Base-by-base conservation (phyloP, 1,284 basidiomycete species). In the Chondrostereum purpureum region DNA sequence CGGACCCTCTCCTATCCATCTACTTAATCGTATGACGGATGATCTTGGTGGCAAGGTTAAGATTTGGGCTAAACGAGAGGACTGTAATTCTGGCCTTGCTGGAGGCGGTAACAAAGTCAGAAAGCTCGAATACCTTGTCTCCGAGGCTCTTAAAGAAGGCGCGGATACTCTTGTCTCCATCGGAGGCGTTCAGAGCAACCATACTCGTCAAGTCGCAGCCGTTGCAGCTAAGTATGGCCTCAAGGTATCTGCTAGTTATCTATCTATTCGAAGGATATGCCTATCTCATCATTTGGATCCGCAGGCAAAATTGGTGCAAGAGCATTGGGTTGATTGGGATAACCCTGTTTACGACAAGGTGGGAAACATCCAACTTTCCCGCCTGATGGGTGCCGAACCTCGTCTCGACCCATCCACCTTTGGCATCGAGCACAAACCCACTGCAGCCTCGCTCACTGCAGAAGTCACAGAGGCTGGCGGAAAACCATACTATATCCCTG, bases 401-500 rank as follows among this genome's bases (percentile, higher is more conserved):
- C 46, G 51, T 5, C 52, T 59, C 14, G 53, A 58, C 22, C 46
- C 51, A 4, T 52, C 55, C 1, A 50, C 50, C 4, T 59, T 59
- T 42, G 54, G 55, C 20, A 59, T 59, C 45, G 58, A 53, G 46
- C 56, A 57, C 50, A 58, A 58, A 38, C 50, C 53, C 20, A 55
- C 55, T 14, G 52, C 54, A 2, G 48, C 45, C 1, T 48, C 50
- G 8, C 51, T 56, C 27, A 53, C 50, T 3, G 50, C 44, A 0
- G 53, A 55, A 22, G 53, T 58, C 3, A 19, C 31, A 35, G 43
- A 46, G 3, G 51, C 36, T 2, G 56, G 58, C 10, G 58, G 55
- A n/a, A 57, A 51, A 39, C 56, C 58, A 1, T 59, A 58, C 45
- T 57, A 56, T 39, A 59, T 58, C 31, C 58, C 58, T 19, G 58